Evolutionary conservation across 495 filamentous ascomycete genomes (phyloP), one percentile per base, ranked within the genome.

Genomic region (Haplographium delicatum): DNA sequence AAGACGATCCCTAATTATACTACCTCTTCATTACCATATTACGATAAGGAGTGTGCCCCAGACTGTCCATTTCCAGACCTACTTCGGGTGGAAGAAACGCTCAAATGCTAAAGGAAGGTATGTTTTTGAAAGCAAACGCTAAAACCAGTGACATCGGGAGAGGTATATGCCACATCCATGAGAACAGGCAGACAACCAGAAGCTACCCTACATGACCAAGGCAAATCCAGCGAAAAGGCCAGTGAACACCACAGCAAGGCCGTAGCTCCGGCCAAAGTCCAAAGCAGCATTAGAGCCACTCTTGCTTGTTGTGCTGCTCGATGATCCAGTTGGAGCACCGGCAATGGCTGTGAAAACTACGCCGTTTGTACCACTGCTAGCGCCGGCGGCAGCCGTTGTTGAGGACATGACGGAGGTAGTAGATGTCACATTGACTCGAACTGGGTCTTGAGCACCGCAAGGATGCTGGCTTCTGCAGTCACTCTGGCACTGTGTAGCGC

Each of bases 371-470:
- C 35, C 51, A 19, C 67, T 67, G 24, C 61, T 63, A 13, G 70
- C 59, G 22, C 69, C 54, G 7, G 53, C 48, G 22, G 66, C 59
- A 25, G 62, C 58, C 0, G 70, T 63, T 11, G 71, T 64, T 15
- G 73, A 65, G 10, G 73, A 57, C 16, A 64, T 53, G 10, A 68
- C 59, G 35, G 72, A 67, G 35, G 74, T 65, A 16, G 79, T 70
- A 13, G 73, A 73, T 5, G 76, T 78, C 6, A 63, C 56, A 64
- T 91, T 91, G 54, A 74, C 65, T 24, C 69, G 72, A 30, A 67
- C 78, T 8, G 88, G 89, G 54, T 76, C 67, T 62, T 81, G 78
- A 6, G 89, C 89, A 58, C 90, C 90, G 60, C 90, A 96, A 5
- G 86, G 88, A 62, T 95, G 72, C 46, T 87, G 62, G 44, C 74